A percentile compares a stretch with the other conserved stretches of the same genome.
Evolutionary conservation across 2,329 filamentous ascomycete species (phyloP).

Genomic region (Venturia asperata): DNA sequence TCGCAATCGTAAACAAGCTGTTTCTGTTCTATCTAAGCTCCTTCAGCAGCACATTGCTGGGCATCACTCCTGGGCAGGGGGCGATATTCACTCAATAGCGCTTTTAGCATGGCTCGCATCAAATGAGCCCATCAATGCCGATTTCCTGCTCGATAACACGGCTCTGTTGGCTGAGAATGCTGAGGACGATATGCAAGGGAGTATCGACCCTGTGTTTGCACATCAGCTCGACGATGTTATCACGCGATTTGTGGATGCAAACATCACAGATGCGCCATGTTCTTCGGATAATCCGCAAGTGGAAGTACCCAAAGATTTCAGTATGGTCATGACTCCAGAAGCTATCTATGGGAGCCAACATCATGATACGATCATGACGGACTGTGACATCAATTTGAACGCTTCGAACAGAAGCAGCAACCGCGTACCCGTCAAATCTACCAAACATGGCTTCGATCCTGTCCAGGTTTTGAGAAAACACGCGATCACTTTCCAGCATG

Average conservation of each 20-base stretch:
- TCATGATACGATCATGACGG: slow-evolving; percentile 15
- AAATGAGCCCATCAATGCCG: slow-evolving; percentile 14
- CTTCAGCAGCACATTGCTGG: slow-evolving; percentile 8
- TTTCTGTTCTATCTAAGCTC: background rate
- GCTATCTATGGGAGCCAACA: background rate
- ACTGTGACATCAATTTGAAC: slow-evolving; percentile 2
- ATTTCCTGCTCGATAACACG: slow-evolving; percentile 14
- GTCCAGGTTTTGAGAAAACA: slow-evolving; percentile 35
- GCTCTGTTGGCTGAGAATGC: background rate
- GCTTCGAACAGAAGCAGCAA: background rate
- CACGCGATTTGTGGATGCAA: slow-evolving; percentile 1
- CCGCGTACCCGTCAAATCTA: background rate
- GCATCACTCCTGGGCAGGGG: slow-evolving; percentile 9
- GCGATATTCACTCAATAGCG: slow-evolving; percentile 12
- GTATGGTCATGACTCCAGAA: slow-evolving; percentile 15
- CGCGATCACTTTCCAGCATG: slow-evolving; percentile 30
- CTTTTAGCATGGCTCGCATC: slow-evolving; percentile 15
- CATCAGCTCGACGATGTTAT: slow-evolving; percentile 15
- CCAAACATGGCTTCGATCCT: slow-evolving; percentile 34
- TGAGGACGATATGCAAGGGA: background rate
- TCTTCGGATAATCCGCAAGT: slow-evolving; percentile 8
- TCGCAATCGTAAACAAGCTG: background rate
- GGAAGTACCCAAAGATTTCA: slow-evolving; percentile 17
- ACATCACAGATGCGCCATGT: background rate
- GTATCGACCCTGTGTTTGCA: slow-evolving; percentile 3